Conservation (phyloP, 2,329 filamentous ascomycete species). For the Polychaeton citri region DNA sequence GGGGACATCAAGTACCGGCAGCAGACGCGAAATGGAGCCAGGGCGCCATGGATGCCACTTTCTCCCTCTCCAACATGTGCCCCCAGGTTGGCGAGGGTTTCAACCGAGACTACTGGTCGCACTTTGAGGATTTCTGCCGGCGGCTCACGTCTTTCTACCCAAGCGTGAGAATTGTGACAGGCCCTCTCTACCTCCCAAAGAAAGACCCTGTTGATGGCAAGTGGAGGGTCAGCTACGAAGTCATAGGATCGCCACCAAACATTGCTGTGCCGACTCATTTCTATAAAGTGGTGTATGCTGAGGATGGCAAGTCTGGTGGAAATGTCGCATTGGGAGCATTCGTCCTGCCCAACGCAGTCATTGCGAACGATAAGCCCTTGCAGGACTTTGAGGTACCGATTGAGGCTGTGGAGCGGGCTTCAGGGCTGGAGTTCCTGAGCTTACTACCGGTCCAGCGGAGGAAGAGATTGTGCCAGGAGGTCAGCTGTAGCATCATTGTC, state of each 20-base stretch:
- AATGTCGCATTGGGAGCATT: constrained; percentile 87
- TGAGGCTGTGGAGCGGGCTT: constrained; percentile 83
- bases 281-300: constrained; percentile 96
- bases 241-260: constrained; percentile 85
- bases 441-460: constrained; percentile 62
- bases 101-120: constrained; percentile 98
- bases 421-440: constrained; percentile 77
- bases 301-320: constrained; percentile 55
- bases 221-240: constrained; percentile 91
- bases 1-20: constrained; percentile 92
- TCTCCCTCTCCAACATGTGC: constrained; percentile 91
- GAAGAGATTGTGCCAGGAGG: constrained; percentile 72
- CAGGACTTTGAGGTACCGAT: constrained; percentile 89
- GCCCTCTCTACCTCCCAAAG: constrained; percentile 82
- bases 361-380: constrained; percentile 76
- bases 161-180: constrained; percentile 80
- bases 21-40: constrained; percentile 96
- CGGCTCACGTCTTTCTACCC: constrained; percentile 70
- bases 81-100: constrained; percentile 97
- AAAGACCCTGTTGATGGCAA: constrained; percentile 73
- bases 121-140: constrained; percentile 95
- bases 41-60: constrained; percentile 86
- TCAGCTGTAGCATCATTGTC: constrained; percentile 70
- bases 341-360: constrained; percentile 81
- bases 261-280: constrained; percentile 97